phyloP scores from a whole-genome alignment of 257 asterid genomes.

The Oldenlandia corymbosa region DNA sequence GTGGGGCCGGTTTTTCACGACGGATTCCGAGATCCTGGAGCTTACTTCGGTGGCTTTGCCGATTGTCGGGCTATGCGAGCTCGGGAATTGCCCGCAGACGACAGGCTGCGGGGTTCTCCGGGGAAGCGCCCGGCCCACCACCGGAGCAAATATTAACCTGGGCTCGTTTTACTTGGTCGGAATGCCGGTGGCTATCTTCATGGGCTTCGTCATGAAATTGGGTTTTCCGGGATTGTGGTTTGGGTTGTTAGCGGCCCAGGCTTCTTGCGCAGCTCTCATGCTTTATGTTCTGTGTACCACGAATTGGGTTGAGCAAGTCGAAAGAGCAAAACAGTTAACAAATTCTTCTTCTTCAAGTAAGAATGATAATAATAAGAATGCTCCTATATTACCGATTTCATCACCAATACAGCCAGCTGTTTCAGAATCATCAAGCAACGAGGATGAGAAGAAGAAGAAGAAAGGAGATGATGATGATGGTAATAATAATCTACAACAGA shows the following conservation, averaged over 20 bases:
- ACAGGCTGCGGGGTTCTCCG: constrained; percentile 88
- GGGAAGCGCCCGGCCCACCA: constrained; percentile 80
- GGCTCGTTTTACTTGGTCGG: constrained; percentile 89
- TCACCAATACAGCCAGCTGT: not conserved
- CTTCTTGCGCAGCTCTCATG: constrained; percentile 70
- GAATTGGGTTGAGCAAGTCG: constrained; percentile 63
- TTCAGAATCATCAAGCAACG: not conserved
- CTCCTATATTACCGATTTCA: constrained; percentile 29
- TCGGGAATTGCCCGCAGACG: constrained; percentile 94
- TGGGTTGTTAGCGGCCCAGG: constrained; percentile 94
- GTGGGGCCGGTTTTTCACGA: constrained; percentile 77
- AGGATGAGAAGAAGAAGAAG: not conserved
- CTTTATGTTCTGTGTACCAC: constrained; percentile 47
- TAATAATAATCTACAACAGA: constrained; percentile 18
- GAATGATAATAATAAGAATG: not conserved
- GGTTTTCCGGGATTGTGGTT: constrained; percentile 88
- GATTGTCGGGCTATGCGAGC: constrained; percentile 82
- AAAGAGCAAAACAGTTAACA: constrained; percentile 64
- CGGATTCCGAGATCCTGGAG: constrained; percentile 53
- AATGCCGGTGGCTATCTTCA: constrained; percentile 80
- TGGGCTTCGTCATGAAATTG: constrained; percentile 66
- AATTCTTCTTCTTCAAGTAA: constrained; percentile 13
- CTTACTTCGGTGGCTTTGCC: constrained; percentile 78
- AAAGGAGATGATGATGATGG: constrained; percentile 16
- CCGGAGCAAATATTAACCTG: constrained; percentile 74